phyloP scores from a whole-genome alignment of 78 protist genomes.

The Blattamonas nauphoetae region DNA sequence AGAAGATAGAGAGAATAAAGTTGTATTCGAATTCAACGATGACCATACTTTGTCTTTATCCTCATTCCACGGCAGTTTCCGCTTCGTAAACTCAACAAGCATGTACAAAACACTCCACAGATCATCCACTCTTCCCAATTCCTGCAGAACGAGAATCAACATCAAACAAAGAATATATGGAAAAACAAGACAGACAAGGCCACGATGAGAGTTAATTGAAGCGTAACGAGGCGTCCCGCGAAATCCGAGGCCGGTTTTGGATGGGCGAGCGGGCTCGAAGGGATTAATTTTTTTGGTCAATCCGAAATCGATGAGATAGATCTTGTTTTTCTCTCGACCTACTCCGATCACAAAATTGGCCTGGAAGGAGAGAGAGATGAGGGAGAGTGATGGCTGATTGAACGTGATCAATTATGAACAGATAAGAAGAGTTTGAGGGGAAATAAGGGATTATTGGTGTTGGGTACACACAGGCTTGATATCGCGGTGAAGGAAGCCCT shows the following conservation, averaged over 20 bases:
- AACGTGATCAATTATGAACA: too few species aligned
- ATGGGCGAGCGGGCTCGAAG: background rate
- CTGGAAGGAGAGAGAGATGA: background rate
- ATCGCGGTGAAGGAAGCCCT: background rate
- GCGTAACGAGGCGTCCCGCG: background rate
- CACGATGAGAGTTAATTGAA: background rate
- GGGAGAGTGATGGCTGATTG: background rate
- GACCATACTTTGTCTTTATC: too few species aligned
- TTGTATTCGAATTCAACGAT: too few species aligned
- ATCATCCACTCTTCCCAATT: too few species aligned
- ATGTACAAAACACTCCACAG: too few species aligned
- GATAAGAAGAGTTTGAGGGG: too few species aligned
- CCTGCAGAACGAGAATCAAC: too few species aligned
- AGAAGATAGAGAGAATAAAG: too few species aligned
- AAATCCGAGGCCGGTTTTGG: background rate
- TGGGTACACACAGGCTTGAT: background rate
- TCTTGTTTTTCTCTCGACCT: background rate
- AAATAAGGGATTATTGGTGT: too few species aligned
- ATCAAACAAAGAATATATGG: too few species aligned
- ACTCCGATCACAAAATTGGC: background rate
- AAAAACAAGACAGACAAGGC: background rate
- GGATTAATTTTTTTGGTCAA: background rate
- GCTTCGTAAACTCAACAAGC: too few species aligned
- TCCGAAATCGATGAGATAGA: background rate
- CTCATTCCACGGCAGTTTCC: too few species aligned